A percentile compares a stretch with the other conserved stretches of the same genome.
Conservation (phyloP, 2,329 filamentous ascomycete genomes). For the Anthostomella pinea region DNA sequence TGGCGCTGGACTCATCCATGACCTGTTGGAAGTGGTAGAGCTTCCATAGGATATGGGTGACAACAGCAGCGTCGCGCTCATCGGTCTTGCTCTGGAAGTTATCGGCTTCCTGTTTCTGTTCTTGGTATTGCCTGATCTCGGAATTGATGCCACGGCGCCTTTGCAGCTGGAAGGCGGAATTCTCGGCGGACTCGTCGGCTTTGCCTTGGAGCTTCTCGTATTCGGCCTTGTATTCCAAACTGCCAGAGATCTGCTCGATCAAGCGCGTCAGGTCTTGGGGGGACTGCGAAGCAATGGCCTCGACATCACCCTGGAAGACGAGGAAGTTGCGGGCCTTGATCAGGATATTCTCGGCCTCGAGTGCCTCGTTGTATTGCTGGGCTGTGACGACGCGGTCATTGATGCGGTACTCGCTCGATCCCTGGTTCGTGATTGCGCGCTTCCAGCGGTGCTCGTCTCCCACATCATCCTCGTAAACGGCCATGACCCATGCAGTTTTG, state of each 20-base stretch:
- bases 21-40: constrained; percentile 90
- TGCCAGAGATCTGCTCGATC: constrained; percentile 97
- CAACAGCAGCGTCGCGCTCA: constrained; percentile 85
- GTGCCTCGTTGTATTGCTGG: constrained; percentile 86
- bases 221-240: constrained; percentile 88
- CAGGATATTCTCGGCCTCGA: constrained; percentile 92
- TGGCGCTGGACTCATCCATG: constrained; percentile 85
- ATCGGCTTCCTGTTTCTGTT: constrained; percentile 94
- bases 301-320: constrained; percentile 97
- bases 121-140: constrained; percentile 95
- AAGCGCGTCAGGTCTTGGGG: constrained; percentile 89
- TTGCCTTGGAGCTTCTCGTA: constrained; percentile 89
- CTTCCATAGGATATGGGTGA: constrained; percentile 95
- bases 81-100: constrained; percentile 88
- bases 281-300: constrained; percentile 92
- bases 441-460: constrained; percentile 96
- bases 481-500: constrained; percentile 97
- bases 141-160: constrained; percentile 92
- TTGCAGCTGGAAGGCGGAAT: constrained; percentile 84
- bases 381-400: constrained; percentile 88
- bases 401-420: constrained; percentile 93
- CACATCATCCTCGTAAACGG: constrained; percentile 95
- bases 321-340: constrained; percentile 98
- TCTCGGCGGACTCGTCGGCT: constrained; percentile 81
- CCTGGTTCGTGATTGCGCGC: constrained; percentile 83